phyloP scores from a whole-genome alignment of 495 filamentous ascomycete genomes.

The Xylaria sp. region DNA sequence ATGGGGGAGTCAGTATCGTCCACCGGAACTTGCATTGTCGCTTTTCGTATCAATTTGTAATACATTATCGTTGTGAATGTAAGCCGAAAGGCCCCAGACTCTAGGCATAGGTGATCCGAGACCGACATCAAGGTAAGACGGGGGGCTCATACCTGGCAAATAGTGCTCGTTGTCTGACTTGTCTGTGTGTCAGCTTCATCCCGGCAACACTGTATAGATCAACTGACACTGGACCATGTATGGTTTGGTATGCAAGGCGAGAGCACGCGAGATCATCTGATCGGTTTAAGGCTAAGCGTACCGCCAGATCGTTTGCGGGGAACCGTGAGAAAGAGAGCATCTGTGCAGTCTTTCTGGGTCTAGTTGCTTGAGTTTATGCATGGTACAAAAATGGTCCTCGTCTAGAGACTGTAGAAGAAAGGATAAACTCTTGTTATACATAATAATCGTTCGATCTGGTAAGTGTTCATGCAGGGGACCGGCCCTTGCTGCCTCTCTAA shows the following conservation, averaged over 20 bases:
- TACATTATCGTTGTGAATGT: too few species aligned
- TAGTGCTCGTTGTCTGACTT: background rate
- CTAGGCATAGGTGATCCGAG: background rate
- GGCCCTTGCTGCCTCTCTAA: background rate
- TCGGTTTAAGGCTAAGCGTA: background rate
- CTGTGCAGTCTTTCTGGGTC: background rate
- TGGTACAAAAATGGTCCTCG: background rate
- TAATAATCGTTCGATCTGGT: background rate
- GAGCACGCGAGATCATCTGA: too few species aligned
- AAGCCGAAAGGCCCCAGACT: background rate
- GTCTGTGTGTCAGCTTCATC: too few species aligned
- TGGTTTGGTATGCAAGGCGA: background rate
- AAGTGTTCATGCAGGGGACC: conserved; percentile 3
- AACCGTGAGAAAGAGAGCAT: background rate
- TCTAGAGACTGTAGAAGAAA: background rate
- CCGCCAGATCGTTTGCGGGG: background rate
- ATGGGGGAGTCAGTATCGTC: too few species aligned
- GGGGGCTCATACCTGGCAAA: background rate
- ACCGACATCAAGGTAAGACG: background rate
- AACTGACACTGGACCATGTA: background rate
- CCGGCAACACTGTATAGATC: background rate
- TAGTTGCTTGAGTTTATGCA: background rate
- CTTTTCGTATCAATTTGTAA: too few species aligned
- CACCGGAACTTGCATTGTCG: too few species aligned
- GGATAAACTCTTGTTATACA: background rate